Evolutionary conservation across 129 eudicot genomes (phyloP), one percentile per base, ranked within the genome.

Genomic region (Scalesia atractyloides): DNA sequence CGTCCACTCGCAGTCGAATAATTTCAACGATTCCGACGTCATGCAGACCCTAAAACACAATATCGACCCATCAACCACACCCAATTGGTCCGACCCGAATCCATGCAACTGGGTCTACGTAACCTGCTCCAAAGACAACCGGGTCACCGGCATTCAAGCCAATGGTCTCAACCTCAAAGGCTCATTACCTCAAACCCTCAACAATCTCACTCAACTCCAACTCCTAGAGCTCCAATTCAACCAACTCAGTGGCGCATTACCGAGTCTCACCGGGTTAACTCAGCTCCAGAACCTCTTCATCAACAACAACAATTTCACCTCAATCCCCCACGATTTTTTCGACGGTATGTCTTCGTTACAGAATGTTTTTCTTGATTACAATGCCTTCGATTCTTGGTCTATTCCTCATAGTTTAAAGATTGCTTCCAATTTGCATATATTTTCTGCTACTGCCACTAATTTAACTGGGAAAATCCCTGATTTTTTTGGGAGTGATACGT

Each of bases 381-480:
- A 79, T 66, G 20, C 58, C 0, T 72, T 79, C 65, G 20, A 4
- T 65, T 11, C 78, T 4, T 79, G 83, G 83, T 17, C 10, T 18
- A 46, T 72, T 1, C 79, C 79, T 4, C 69, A 79, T 7, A 22
- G 61, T 9, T 33, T 79, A 26, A 58, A 73, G 49, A 19, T 13
- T 44, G 74, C 83, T 19, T 17, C 78, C 5, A 79, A 65, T 6
- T 77, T 95, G 76, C 66, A 65, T 8, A 82, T 79, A 47, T 88
- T 95, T 30, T 81, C 94, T 4, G 69, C 88, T 49, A 81, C 82
- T 62, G 39, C 58, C 46, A 82, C 88, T 66, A 90, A 90, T 72
- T 73, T 95, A 43, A 85, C 76, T 48, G 99, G 99, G 18, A 82
- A 84, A 33, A 59, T 95, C 63, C 97, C 97, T 18, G 91, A 79